Evolutionary conservation across 495 filamentous ascomycete genomes (phyloP).

Genomic region (Penicillium steckii): DNA sequence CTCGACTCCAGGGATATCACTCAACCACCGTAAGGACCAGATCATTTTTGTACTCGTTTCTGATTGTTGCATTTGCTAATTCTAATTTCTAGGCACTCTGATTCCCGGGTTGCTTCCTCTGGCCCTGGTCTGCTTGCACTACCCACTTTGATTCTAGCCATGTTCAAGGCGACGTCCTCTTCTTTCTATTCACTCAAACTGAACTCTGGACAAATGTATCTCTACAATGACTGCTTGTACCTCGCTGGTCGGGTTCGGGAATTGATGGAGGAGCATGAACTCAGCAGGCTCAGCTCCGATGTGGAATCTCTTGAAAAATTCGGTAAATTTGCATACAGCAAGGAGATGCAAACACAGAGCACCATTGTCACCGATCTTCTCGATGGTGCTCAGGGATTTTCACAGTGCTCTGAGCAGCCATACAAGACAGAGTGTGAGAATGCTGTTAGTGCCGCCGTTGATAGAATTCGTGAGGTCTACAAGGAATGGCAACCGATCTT

Average conservation of each 20-base stretch:
- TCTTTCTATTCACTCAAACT: constrained; percentile 68
- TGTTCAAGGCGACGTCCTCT: constrained; percentile 86
- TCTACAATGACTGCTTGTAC: constrained; percentile 89
- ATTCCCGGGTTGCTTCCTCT: constrained; percentile 64
- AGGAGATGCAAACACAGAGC: constrained; percentile 83
- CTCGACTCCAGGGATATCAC: constrained; percentile 66
- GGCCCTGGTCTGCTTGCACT: constrained; percentile 74
- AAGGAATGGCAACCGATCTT: constrained; percentile 78
- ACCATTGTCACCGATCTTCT: constrained; percentile 82
- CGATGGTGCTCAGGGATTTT: constrained; percentile 69
- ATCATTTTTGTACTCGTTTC: constrained; percentile 4
- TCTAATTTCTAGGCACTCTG: constrained; percentile 28
- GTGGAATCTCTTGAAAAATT: constrained; percentile 72
- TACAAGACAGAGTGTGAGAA: constrained; percentile 66
- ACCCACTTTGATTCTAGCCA: constrained; percentile 79
- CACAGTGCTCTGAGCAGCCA: constrained; percentile 58
- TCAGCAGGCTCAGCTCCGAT: constrained; percentile 64
- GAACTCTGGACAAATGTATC: constrained; percentile 76
- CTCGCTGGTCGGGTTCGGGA: constrained; percentile 70
- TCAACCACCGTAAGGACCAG: constrained; percentile 46
- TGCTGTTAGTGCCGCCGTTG: constrained; percentile 66
- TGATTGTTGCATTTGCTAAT: constrained; percentile 3
- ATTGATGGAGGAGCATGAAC: constrained; percentile 47
- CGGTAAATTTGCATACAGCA: constrained; percentile 78
- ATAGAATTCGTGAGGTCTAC: constrained; percentile 66